Base-by-base conservation (phyloP, 2,329 filamentous ascomycete species). In the Periglandula ipomoeae region DNA sequence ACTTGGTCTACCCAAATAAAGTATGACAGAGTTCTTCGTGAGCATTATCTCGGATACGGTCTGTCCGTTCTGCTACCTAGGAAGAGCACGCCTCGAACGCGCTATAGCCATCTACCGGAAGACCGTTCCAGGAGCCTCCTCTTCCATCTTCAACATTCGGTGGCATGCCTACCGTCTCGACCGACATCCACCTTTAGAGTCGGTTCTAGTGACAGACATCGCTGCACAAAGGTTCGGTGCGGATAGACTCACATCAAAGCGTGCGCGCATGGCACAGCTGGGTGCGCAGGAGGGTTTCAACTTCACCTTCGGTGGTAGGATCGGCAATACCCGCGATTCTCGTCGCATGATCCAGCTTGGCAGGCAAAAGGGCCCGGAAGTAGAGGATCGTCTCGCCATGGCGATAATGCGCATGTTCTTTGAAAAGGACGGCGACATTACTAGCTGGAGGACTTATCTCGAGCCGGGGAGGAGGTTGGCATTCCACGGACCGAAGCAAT, bases 61-160 rank as follows among this genome's bases (percentile, higher is more conserved):
- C 57, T 94, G 88, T 63, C 85, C 87, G 4, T 76, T 72, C 76
- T 86, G 89, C 73, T 93, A 89, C 64, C 73, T 94, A 15, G 89
- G 88, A 65, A 85, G 87, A 62, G 81, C 81, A 54, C 82, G 86
- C 34, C 78, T 95, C 35, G 79, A 84, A 45, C 77, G 76, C 52
- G 87, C 85, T 53, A 91, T 95, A 52, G 63, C 71, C 8, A 65
- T 77, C 26, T 87, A 87, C 70, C 76, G 79, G 59, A 71, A 76
- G 58, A 70, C 73, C 35, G 72, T 87, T 56, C 81, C 84, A 0
- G 68, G 71, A 44, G 77, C 71, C 9, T 60, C 64, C 39, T 65
- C 74, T 35, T 85, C 91, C 66, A 86, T 75, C 19, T 90, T 94
- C 69, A 76, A 73, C 42, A 79, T 86, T 13, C 76, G 75, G 52